Evolutionary conservation across 2,329 filamentous ascomycete species (phyloP).

Genomic region (Ceratocystis alfenasii): DNA sequence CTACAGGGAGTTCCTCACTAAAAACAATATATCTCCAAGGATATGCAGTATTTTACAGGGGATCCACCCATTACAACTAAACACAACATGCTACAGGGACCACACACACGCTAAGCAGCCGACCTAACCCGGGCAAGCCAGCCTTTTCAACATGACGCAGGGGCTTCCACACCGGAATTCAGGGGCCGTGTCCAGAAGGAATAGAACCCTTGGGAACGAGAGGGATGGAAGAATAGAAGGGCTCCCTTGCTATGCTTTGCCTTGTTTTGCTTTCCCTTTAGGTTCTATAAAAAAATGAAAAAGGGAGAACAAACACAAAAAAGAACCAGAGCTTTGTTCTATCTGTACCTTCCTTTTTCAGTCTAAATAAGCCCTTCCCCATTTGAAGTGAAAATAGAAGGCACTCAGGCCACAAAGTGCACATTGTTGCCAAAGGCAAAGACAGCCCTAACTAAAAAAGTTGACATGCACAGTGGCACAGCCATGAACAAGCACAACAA

Average conservation of each 20-base stretch:
- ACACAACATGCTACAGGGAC: neutral
- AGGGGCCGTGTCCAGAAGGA: neutral
- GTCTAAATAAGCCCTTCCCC: too few relatives aligned
- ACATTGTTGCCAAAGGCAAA: neutral
- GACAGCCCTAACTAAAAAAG: neutral
- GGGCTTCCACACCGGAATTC: constrained; percentile 2
- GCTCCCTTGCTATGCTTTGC: too few relatives aligned
- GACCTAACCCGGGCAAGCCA: too few relatives aligned
- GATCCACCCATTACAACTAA: neutral
- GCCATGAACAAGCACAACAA: neutral
- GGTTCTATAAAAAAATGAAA: too few relatives aligned
- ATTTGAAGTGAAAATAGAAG: too few relatives aligned
- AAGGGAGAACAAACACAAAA: too few relatives aligned
- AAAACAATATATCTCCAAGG: too few relatives aligned
- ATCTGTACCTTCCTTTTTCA: neutral
- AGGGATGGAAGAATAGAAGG: neutral
- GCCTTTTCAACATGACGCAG: neutral
- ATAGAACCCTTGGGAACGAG: neutral
- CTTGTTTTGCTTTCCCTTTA: too few relatives aligned
- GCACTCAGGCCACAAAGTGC: too few relatives aligned
- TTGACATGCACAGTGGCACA: neutral
- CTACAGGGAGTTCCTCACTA: too few relatives aligned
- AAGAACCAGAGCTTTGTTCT: neutral
- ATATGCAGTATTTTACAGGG: too few relatives aligned
- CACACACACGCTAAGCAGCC: neutral